phyloP scores from a whole-genome alignment of 2,329 filamentous ascomycete genomes.

The Aspergillus neoniger region DNA sequence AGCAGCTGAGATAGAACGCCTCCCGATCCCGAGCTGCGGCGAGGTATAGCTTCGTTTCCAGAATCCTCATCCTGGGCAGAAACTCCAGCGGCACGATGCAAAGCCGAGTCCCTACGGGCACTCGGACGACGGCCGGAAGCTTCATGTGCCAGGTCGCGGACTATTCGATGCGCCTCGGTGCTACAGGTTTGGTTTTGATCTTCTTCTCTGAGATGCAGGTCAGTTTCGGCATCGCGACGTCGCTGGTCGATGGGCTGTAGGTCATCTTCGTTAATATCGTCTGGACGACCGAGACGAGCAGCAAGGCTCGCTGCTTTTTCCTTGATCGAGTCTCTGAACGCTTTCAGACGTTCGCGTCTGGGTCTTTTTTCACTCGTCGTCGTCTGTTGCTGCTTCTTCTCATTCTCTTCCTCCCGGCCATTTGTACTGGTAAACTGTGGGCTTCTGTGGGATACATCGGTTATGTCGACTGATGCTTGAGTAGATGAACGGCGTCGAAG shows the following conservation, averaged over 20 bases:
- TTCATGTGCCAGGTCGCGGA: not conserved
- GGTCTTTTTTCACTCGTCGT: not conserved
- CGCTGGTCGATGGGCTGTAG: slow-evolving; percentile 7
- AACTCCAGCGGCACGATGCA: not conserved
- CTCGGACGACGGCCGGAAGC: not conserved
- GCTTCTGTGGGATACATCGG: not conserved
- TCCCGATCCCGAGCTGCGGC: not conserved
- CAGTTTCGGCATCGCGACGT: not conserved
- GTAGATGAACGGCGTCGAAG: slow-evolving; percentile 3
- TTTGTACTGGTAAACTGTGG: not conserved
- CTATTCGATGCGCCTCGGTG: slow-evolving; percentile 5
- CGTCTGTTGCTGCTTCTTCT: not conserved
- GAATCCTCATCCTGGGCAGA: not conserved
- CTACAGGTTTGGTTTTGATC: not conserved
- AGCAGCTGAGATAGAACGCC: slow-evolving; percentile 2
- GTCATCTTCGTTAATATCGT: slow-evolving; percentile 3
- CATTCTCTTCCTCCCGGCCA: not conserved
- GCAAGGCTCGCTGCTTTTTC: not conserved
- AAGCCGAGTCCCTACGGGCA: not conserved
- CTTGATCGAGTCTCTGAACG: not conserved
- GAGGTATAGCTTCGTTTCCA: not conserved
- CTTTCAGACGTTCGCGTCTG: not conserved
- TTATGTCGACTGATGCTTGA: slow-evolving; percentile 1
- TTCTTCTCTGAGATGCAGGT: not conserved
- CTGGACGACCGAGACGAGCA: slow-evolving; percentile 6